Evolutionary conservation across 2,329 filamentous ascomycete genomes (phyloP), one percentile per base, ranked within the genome.

Genomic region (Trichoderma arundinaceum): DNA sequence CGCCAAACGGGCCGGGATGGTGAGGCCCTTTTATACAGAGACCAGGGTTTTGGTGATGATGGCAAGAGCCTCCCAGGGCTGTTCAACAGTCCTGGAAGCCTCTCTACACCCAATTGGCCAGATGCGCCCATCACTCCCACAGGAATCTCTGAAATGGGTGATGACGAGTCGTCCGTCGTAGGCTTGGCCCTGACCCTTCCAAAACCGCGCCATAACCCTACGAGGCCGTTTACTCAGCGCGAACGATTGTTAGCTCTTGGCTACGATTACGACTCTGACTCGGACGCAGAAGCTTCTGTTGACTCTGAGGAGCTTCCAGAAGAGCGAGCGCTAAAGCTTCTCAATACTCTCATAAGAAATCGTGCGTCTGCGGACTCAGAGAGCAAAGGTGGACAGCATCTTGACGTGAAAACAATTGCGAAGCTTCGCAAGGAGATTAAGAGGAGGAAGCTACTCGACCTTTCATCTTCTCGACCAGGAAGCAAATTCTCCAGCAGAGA

Each of bases 1-100:
- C 44, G 38, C 19, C 49, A 17, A 5, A 32, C 19, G 2, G 71
- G 69, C 9, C 73, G 74, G 12, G 74, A 74, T 19, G 79, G 79
- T 48, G 77, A 80, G 53, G 73, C 75, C 4, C 71, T 81, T 0
- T 68, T 81, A 0, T 80, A 80, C 66, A 72, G 71, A 10, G 73
- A 77, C 9, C 61, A 51, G 0, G 76, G 78, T 0, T 81, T 78
- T 43, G 78, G 78, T 0, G 64, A 71, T 12, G 67, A 69, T 0
- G 74, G 77, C 3, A 69, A 71, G 44, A 73, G 77, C 59, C 71
- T 82, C 0, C 80, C 72, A 3, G 71, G 72, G n/a, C 63, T 74
- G n/a, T 71, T 72, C 17, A 64, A 69, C 2, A 35, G 54, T 7
- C 8, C 44, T 1, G 49, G 48, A 7, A 60, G 19, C n/a, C 46